Evolutionary conservation across 208 protist species (phyloP), one percentile per base, ranked within the genome.

Genomic region (Zelonia costaricensis): DNA sequence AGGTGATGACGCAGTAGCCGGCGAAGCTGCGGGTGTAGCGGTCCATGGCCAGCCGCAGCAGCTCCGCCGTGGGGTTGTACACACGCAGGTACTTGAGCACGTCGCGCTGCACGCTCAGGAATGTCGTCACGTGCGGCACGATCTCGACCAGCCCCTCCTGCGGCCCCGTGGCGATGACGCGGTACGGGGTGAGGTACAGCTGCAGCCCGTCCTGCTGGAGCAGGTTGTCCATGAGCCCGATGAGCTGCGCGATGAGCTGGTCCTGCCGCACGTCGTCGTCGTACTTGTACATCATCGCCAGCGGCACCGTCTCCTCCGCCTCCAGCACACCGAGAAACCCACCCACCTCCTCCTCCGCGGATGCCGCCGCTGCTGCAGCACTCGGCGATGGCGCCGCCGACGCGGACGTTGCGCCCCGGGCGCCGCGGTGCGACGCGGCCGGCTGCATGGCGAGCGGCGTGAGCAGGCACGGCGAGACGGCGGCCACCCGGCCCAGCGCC

Each of bases 211-310:
- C 89, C 40, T 93, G 86, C 52, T 94, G 89, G 20, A 98, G 70
- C 22, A 98, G 68, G 13, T 55, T 55, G 72, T 99, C 96, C 77
- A 98, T 96, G 3, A 98, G 58, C 9, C 66, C 49, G 9, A 99
- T 78, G 3, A 97, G 44, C 63, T 98, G 95, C 36, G 99, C 78
- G n/a, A 98, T 88, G 8, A 99, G 78, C 75, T 99, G 97, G 67
- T 99, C 98, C 76, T 99, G 98, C 43, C 98, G 80, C 16, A 99
- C 78, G 60, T 99, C 97, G 74, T 99, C 98, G 52, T 96, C 88
- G 22, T 62, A 79, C 71, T 99, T 99, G 76, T 93, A 97, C 62
- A 98, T 97, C 48, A 71, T 38, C 12, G 56, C 39, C 23, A 98
- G 30, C 7, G 71, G 36, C 49, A 62, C 53, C 5, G 60, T 33